Percentiles rank a stretch among this genome's conserved stretches.
phyloP scores from a whole-genome alignment of 257 asterid species.

The Solanum ossicruentum region DNA sequence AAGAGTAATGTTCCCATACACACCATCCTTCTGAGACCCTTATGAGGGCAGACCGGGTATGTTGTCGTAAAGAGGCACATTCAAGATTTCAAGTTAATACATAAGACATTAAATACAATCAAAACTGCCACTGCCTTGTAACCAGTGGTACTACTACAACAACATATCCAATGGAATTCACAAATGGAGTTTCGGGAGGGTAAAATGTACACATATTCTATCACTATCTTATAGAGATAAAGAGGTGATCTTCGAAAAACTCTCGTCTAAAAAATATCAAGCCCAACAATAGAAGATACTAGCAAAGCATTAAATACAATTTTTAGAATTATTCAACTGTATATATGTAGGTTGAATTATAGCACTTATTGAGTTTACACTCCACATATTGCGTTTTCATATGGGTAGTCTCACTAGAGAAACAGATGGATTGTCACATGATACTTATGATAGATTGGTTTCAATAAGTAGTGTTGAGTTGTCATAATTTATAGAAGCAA shows the following conservation, averaged over 20 bases:
- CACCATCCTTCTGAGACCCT: background rate
- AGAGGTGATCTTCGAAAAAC: fast-evolving
- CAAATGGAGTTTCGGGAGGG: too few relatives aligned
- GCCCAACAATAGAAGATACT: too few relatives aligned
- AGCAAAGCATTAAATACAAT: background rate
- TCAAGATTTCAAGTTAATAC: background rate
- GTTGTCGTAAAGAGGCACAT: too few relatives aligned
- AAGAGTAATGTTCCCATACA: background rate
- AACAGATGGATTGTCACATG: background rate
- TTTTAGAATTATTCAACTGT: background rate
- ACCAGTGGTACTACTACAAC: too few relatives aligned
- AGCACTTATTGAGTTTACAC: background rate
- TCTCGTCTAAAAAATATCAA: too few relatives aligned
- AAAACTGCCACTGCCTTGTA: background rate
- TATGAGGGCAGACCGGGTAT: background rate
- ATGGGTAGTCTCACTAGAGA: background rate
- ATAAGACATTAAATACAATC: background rate
- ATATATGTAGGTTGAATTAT: too few relatives aligned
- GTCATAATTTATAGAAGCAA: background rate
- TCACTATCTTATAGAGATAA: too few relatives aligned
- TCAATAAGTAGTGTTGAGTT: background rate
- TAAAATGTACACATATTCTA: too few relatives aligned
- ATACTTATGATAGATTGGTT: background rate
- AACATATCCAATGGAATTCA: too few relatives aligned
- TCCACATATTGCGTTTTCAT: background rate